Evolutionary conservation across 192 early-diverging fungal genomes (phyloP), one percentile per base, ranked within the genome.

Genomic region (Ambispora gerdemannii): DNA sequence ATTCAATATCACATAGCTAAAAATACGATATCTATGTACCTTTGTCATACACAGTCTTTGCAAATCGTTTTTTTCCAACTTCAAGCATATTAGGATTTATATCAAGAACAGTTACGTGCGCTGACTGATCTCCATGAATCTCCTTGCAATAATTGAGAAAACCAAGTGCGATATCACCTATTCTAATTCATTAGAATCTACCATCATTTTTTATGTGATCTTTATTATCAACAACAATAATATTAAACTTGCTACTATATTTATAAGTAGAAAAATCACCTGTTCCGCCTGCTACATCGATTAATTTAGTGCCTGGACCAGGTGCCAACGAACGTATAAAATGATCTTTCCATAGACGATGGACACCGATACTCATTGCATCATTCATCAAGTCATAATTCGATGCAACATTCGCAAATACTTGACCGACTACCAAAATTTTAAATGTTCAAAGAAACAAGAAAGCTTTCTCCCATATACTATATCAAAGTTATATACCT

Each of bases 341-440:
- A 74, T 94, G 87, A 72, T 97, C 93, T 74, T 99, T 99, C 97
- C 97, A 99, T 33, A 97, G 74, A 61, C 95, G 86, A 76, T 99
- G 95, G 22, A 99, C 78, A 31, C 97, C 97, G 31, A 85, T 80
- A 74, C 89, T 91, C 95, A 98, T 98, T 20, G 91, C 89, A 67
- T 98, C 95, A 82, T 98, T 98, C 97, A 99, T 98, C 11, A 95
- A 65, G 76, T 99, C 97, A 81, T 99, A 99, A 55, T 90, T 95
- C n/a, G 81, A 76, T 2, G 97, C 97, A 20, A 99, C 97, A 72
- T 85, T 93, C n/a, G 89, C 84, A 76, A 98, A 98, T 13, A 98
- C 97, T 58, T 85, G 75, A 56, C 87, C 90, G 33, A 98, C 95
- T 92, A 73, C 53, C 58, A 10, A 43, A 20, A 19, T n/a, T 51